Evolutionary conservation across 208 protist species (phyloP).

Genomic region (Trypanosomatidae sp.): DNA sequence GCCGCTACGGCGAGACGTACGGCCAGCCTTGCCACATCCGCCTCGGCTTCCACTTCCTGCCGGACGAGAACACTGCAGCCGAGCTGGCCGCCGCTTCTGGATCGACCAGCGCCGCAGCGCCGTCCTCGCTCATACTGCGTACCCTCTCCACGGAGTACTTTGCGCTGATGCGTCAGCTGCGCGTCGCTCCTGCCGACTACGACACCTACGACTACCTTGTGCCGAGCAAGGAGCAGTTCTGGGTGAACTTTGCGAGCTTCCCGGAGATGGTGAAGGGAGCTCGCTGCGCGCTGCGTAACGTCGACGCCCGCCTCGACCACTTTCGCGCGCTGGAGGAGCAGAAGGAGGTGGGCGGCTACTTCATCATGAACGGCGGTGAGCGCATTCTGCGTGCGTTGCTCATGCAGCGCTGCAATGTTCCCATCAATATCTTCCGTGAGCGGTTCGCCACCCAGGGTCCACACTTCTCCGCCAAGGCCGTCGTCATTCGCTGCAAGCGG

Average conservation of each 20-base stretch:
- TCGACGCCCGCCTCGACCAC: slow-evolving; percentile 66
- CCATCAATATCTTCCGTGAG: slow-evolving; percentile 91
- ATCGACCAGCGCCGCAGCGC: neutral
- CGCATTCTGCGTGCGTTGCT: slow-evolving; percentile 97
- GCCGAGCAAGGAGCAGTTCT: slow-evolving; percentile 81
- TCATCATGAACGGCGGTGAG: slow-evolving; percentile 98
- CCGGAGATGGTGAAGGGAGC: slow-evolving; percentile 87
- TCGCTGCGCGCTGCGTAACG: slow-evolving; percentile 74
- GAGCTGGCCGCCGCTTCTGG: slow-evolving; percentile 16
- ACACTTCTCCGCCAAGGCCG: slow-evolving; percentile 95
- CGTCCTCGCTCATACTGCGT: slow-evolving; percentile 32
- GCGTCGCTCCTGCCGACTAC: slow-evolving; percentile 46
- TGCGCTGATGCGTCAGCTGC: slow-evolving; percentile 61
- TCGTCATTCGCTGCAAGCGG: slow-evolving; percentile 94
- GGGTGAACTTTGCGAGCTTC: slow-evolving; percentile 74
- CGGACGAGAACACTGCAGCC: slow-evolving; percentile 22
- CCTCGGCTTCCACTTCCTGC: slow-evolving; percentile 71
- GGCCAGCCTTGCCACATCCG: slow-evolving; percentile 81
- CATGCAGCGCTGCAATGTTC: slow-evolving; percentile 95
- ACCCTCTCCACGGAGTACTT: slow-evolving; percentile 72
- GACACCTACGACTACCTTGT: slow-evolving; percentile 60
- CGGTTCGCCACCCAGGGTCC: slow-evolving; percentile 92
- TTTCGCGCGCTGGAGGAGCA: slow-evolving; percentile 91
- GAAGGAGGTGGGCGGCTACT: slow-evolving; percentile 99
- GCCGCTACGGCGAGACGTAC: slow-evolving; percentile 82